phyloP scores from a whole-genome alignment of 345 rosid species.

The Citrus australasica region DNA sequence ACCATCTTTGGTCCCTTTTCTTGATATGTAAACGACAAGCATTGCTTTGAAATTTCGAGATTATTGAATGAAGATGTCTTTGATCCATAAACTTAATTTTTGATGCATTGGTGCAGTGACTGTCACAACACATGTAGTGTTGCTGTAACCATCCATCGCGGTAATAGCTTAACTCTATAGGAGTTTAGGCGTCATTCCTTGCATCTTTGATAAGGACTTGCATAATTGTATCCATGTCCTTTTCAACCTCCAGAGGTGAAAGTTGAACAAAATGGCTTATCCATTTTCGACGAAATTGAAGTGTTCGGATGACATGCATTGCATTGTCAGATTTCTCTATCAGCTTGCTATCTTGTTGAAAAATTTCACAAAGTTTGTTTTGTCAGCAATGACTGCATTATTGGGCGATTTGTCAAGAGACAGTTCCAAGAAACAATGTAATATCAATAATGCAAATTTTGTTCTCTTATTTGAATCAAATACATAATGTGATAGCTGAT shows the following conservation, averaged over 20 bases:
- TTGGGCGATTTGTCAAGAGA: not conserved
- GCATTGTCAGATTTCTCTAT: not conserved
- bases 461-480: too few relatives aligned
- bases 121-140: too few relatives aligned
- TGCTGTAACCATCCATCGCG: too few relatives aligned
- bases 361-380: not conserved
- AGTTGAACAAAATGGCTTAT: not conserved
- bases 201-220: too few relatives aligned
- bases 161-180: too few relatives aligned
- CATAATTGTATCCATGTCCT: not conserved
- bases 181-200: too few relatives aligned
- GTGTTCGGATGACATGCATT: not conserved
- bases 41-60: not conserved
- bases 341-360: not conserved
- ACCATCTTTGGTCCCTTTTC: not conserved
- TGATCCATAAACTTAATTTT: not conserved
- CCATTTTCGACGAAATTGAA: not conserved
- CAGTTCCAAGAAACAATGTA: not conserved
- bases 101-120: not conserved
- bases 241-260: not conserved
- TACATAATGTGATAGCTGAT: too few relatives aligned
- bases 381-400: not conserved
- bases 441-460: too few relatives aligned
- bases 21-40: not conserved
- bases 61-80: not conserved